Evolutionary conservation across 306 rosid genomes (phyloP).

Genomic region (Lablab purpureus): DNA sequence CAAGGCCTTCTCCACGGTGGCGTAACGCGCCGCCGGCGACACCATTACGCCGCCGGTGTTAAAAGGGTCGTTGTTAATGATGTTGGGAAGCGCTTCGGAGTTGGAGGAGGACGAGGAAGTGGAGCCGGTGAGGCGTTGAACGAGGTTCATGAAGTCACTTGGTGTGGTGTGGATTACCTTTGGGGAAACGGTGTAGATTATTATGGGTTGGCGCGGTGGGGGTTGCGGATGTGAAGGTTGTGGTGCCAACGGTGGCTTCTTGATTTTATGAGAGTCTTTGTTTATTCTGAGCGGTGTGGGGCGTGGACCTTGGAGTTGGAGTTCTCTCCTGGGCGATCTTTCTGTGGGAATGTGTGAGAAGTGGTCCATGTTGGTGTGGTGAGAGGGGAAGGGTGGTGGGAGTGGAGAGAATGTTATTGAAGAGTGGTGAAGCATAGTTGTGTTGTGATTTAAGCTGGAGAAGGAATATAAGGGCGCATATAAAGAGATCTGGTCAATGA

Average conservation of each 20-base stretch:
- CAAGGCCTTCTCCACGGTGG: constrained; percentile 61
- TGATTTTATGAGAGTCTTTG: constrained; percentile 82
- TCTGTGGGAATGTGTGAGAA: constrained; percentile 46
- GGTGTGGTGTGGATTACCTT: constrained; percentile 85
- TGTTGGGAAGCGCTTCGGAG: not conserved
- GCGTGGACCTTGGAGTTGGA: constrained; percentile 84
- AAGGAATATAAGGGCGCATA: constrained; percentile 30
- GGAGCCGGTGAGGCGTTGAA: constrained; percentile 86
- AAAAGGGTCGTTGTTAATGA: constrained; percentile 35
- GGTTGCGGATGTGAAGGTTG: constrained; percentile 41
- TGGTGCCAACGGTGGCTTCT: constrained; percentile 71
- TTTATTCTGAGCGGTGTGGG: constrained; percentile 72
- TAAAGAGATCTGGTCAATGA: constrained; percentile 59
- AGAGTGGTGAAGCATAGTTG: constrained; percentile 33
- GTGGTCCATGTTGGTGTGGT: constrained; percentile 40
- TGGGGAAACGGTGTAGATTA: constrained; percentile 85
- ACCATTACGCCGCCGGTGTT: constrained; percentile 19
- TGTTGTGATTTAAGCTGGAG: constrained; percentile 8
- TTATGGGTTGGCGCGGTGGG: constrained; percentile 69
- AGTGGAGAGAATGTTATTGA: not conserved
- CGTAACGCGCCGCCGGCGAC: constrained; percentile 71
- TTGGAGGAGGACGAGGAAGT: constrained; percentile 20
- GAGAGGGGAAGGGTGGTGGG: not conserved
- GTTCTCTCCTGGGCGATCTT: constrained; percentile 74
- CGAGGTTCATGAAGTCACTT: constrained; percentile 76